phyloP scores from a whole-genome alignment of 371 early-diverging fungal genomes.

The Mucor plumbeus region DNA sequence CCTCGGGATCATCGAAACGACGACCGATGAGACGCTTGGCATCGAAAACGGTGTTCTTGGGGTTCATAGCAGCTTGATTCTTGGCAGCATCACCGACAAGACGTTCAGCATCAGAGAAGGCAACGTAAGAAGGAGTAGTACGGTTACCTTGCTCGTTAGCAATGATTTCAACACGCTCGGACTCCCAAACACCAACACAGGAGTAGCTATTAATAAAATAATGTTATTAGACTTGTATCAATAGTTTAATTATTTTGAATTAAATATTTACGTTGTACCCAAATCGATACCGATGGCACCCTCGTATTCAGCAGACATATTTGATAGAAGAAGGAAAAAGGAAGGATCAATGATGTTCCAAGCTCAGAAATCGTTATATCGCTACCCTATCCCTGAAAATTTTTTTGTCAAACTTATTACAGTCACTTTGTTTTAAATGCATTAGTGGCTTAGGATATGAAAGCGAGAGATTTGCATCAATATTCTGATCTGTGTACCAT shows the following conservation, averaged over 20 bases:
- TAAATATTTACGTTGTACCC: constrained; percentile 37
- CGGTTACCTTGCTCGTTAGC: constrained; percentile 94
- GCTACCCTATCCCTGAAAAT: constrained; percentile 9
- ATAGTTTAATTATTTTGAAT: neutral
- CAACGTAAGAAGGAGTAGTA: constrained; percentile 93
- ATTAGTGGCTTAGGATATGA: neutral
- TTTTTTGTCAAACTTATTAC: constrained; percentile 2
- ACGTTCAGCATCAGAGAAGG: constrained; percentile 85
- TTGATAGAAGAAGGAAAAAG: constrained; percentile 25
- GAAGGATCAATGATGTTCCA: constrained; percentile 14
- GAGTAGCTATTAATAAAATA: constrained; percentile 70
- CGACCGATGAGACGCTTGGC: constrained; percentile 97
- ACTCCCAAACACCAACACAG: constrained; percentile 73
- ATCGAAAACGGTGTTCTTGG: constrained; percentile 91
- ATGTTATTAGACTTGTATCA: neutral
- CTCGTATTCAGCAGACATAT: constrained; percentile 71
- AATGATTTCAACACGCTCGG: constrained; percentile 78
- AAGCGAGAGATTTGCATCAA: too few relatives aligned
- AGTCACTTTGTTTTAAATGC: neutral
- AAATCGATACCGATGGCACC: constrained; percentile 75
- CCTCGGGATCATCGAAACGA: constrained; percentile 86
- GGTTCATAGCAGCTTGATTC: constrained; percentile 86
- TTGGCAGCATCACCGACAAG: constrained; percentile 90
- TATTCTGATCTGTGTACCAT: too few relatives aligned
- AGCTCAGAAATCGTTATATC: constrained; percentile 20